Percentiles rank a stretch among this genome's conserved stretches.
These are phyloP conservation scores for button mushroom (Agaricus bisporus) DNA, from an alignment of 768 basidiomycete species.

Conservation along the genomic window DNA sequence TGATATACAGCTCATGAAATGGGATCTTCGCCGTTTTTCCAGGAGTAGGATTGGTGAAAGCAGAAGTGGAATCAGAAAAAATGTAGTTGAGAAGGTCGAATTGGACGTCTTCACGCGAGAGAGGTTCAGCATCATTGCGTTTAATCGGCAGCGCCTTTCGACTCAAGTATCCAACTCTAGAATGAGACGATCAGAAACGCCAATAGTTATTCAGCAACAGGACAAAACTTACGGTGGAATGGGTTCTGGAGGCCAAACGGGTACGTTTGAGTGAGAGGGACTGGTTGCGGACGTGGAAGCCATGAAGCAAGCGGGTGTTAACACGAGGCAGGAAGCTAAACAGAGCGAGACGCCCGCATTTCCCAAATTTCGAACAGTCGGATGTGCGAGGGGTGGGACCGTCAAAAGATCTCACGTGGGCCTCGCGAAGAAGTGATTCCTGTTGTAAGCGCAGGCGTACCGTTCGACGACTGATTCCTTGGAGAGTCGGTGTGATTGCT, in stretches of 20 bases:
- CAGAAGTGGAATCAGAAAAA: conserved; percentile 61
- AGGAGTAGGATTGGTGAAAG: conserved; percentile 64
- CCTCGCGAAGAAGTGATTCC: conserved; percentile 12
- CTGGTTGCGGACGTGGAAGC: conserved; percentile 34
- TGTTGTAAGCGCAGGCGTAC: conserved; percentile 7
- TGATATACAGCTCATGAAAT: conserved; percentile 81
- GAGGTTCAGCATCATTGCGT: conserved; percentile 75
- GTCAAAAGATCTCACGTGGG: conserved; percentile 32
- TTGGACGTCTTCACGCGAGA: conserved; percentile 81
- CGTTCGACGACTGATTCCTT: conserved; percentile 1
- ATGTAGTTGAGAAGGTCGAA: conserved; percentile 78
- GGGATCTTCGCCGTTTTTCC: conserved; percentile 49
- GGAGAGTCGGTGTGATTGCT: not conserved
- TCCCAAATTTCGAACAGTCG: conserved; percentile 16
- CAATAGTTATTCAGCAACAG: conserved; percentile 3
- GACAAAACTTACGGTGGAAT: conserved; percentile 43
- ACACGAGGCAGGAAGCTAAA: conserved; percentile 31
- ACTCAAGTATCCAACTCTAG: conserved; percentile 53
- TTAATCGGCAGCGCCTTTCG: conserved; percentile 75
- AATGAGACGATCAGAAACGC: conserved; percentile 11
- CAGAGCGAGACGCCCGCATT: conserved; percentile 20
- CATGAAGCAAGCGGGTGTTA: conserved; percentile 35
- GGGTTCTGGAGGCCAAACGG: conserved; percentile 42
- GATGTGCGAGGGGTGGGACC: conserved; percentile 19
- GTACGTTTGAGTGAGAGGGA: conserved; percentile 20